phyloP scores from a whole-genome alignment of 2,329 filamentous ascomycete species.

The Exophiala sp. region DNA sequence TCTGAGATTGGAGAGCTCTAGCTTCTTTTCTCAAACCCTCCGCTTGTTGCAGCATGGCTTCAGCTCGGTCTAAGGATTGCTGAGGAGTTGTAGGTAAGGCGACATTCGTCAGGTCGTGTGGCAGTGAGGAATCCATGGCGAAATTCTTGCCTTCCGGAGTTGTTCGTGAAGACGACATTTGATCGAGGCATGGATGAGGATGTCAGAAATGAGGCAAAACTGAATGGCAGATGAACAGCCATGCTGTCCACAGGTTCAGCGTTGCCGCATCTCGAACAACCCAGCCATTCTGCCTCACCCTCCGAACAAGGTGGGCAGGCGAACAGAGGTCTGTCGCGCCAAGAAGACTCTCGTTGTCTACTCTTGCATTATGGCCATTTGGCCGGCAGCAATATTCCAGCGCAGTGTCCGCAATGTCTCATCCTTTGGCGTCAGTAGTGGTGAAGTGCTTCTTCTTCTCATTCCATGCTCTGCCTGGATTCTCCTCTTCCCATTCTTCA shows the following conservation, averaged over 20 bases:
- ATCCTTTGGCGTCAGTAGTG: neutral
- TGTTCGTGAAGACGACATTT: neutral
- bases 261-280: too few species aligned
- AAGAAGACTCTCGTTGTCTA: too few species aligned
- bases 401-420: too few species aligned
- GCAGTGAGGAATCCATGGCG: constrained; percentile 12
- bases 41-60: constrained; percentile 10
- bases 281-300: too few species aligned
- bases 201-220: neutral
- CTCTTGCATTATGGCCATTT: too few species aligned
- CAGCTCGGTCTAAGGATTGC: constrained; percentile 10
- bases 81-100: constrained; percentile 11
- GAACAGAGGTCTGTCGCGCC: too few species aligned
- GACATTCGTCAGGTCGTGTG: constrained; percentile 2
- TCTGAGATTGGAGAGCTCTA: constrained; percentile 1
- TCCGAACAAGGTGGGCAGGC: too few species aligned
- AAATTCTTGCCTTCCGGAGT: neutral
- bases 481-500: constrained; percentile 40
- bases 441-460: constrained; percentile 29
- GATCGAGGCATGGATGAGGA: neutral
- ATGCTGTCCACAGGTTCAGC: too few species aligned
- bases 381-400: too few species aligned
- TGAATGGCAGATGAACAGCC: too few species aligned
- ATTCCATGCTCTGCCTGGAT: constrained; percentile 37
- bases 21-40: constrained; percentile 6